Percentiles rank a stretch among this genome's conserved stretches.
Conservation (phyloP, 2,329 filamentous ascomycete genomes). For the Teratosphaeria zuluensis region DNA sequence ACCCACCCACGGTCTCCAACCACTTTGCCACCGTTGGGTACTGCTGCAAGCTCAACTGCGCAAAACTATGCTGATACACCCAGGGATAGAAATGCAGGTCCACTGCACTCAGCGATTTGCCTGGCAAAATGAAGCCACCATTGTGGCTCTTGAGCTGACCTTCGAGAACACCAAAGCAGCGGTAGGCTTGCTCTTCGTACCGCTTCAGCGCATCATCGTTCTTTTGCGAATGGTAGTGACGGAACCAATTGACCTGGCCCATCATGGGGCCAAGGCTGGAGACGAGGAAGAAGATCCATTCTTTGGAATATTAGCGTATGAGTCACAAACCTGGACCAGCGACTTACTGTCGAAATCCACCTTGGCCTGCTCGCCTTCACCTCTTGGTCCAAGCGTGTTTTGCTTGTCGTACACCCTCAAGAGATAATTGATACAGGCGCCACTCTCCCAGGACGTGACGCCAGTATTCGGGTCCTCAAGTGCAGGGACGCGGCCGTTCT, state of each 20-base stretch:
- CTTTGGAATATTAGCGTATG: background rate
- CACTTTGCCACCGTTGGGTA: conserved; percentile 33
- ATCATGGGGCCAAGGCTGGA: conserved; percentile 29
- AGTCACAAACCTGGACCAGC: background rate
- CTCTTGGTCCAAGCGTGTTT: conserved; percentile 29
- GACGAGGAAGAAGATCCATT: conserved; percentile 37
- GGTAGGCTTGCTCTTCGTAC: conserved; percentile 31
- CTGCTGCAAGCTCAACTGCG: conserved; percentile 30
- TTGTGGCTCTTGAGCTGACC: conserved; percentile 30
- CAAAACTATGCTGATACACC: conserved; percentile 30
- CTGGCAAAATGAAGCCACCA: conserved; percentile 30
- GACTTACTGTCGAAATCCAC: conserved; percentile 32
- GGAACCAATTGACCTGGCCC: conserved; percentile 32
- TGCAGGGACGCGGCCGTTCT: conserved; percentile 35
- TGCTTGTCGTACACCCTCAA: conserved; percentile 34
- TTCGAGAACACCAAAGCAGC: conserved; percentile 35
- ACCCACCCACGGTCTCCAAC: conserved; percentile 26
- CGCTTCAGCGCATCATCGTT: conserved; percentile 35
- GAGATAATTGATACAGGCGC: conserved; percentile 42
- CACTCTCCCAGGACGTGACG: conserved; percentile 41
- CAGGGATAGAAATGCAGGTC: conserved; percentile 36
- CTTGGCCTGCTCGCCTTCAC: conserved; percentile 28
- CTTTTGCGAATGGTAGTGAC: conserved; percentile 29
- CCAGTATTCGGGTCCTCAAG: conserved; percentile 38
- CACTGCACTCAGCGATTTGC: conserved; percentile 27